Percentiles rank a stretch among this genome's conserved stretches.
Evolutionary conservation across 768 basidiomycete species (phyloP).

Genomic region (Dioszegia hungarica): DNA sequence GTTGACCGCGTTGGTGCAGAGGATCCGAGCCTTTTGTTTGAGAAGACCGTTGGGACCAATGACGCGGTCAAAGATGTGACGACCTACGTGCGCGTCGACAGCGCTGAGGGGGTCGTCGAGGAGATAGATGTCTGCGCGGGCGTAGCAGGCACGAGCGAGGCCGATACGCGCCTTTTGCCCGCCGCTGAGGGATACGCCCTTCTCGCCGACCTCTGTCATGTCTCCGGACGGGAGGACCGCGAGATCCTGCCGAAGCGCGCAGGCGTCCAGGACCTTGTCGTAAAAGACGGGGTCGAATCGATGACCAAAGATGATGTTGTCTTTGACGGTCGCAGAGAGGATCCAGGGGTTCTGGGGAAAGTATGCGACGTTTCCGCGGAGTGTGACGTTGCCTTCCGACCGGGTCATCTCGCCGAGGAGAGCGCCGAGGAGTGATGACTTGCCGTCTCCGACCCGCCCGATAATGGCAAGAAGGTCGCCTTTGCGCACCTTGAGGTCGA

Average conservation of each 20-base stretch:
- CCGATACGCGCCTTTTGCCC: conserved; percentile 49
- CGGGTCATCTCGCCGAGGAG: conserved; percentile 84
- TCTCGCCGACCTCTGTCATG: conserved; percentile 49
- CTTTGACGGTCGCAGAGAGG: conserved; percentile 74
- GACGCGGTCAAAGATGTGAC: conserved; percentile 61
- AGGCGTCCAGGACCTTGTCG: conserved; percentile 56
- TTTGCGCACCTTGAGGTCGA: conserved; percentile 68
- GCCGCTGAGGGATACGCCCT: conserved; percentile 44
- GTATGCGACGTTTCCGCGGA: conserved; percentile 72
- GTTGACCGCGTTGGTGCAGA: conserved; percentile 84
- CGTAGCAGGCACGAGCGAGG: conserved; percentile 77
- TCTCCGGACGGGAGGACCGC: conserved; percentile 75
- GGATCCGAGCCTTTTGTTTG: conserved; percentile 71
- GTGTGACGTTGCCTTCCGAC: conserved; percentile 63
- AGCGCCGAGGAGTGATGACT: conserved; percentile 55
- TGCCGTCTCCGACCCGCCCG: conserved; percentile 86
- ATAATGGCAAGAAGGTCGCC: conserved; percentile 80
- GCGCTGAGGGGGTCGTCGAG: conserved; percentile 82
- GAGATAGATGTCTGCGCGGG: conserved; percentile 83
- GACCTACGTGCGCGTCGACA: conserved; percentile 50
- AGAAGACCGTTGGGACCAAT: conserved; percentile 81
- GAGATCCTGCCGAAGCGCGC: conserved; percentile 77
- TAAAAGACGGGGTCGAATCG: conserved; percentile 66
- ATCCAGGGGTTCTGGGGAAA: conserved; percentile 88
- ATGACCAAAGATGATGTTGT: conserved; percentile 90